Evolutionary conservation across 768 basidiomycete species (phyloP).

Genomic region (Russula emetica): DNA sequence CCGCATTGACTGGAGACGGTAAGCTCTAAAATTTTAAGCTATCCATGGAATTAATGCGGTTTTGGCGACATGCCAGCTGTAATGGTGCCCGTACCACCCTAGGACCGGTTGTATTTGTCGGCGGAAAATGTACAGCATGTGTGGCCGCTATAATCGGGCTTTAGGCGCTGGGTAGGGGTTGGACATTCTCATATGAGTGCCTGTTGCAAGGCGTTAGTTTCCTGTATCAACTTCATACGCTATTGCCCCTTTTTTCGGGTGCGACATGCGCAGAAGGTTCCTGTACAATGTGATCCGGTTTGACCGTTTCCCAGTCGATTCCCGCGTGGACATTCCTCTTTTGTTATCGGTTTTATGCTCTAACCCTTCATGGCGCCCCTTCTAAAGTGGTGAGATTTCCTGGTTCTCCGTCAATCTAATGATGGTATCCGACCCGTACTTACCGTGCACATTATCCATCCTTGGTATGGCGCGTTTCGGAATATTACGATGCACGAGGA

Average conservation of each 20-base stretch:
- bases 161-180: neutral
- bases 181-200: neutral
- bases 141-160: neutral
- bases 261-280: neutral
- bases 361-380: slow-evolving; percentile 12
- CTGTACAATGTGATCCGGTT: neutral
- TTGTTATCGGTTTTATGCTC: slow-evolving; percentile 4
- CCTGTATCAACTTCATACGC: neutral
- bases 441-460: slow-evolving; percentile 10
- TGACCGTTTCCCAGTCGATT: neutral
- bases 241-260: neutral
- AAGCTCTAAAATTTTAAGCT: neutral
- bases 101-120: neutral
- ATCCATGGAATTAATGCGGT: neutral
- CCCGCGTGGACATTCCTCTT: slow-evolving; percentile 1
- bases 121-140: neutral
- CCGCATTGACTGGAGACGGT: neutral
- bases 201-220: neutral
- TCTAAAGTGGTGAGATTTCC: slow-evolving; percentile 4
- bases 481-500: neutral
- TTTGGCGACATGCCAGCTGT: slow-evolving; percentile 1
- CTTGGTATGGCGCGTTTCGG: slow-evolving; percentile 15
- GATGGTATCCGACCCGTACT: slow-evolving; percentile 1
- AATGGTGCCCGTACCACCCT: neutral
- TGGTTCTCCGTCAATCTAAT: neutral